phyloP scores from a whole-genome alignment of 202 grass and related monocot genomes.

The Panicum virgatum region DNA sequence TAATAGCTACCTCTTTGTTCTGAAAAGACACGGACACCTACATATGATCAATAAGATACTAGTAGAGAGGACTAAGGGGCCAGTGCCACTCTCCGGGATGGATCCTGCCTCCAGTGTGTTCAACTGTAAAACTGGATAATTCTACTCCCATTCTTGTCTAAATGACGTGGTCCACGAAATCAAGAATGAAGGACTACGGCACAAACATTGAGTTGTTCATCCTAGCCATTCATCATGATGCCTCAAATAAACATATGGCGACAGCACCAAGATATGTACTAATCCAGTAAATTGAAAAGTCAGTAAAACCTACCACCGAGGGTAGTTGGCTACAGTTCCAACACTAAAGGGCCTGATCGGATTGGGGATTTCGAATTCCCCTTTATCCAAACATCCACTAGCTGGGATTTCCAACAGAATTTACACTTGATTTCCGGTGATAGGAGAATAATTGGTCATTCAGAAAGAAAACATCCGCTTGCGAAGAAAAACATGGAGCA shows the following conservation, averaged over 20 bases:
- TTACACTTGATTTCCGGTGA: background rate
- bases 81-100: background rate
- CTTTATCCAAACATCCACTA: background rate
- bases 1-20: background rate
- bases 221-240: background rate
- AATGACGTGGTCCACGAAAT: background rate
- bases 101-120: background rate
- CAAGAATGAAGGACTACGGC: background rate
- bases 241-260: background rate
- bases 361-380: background rate
- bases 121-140: background rate
- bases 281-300: background rate
- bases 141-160: background rate
- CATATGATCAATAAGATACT: background rate
- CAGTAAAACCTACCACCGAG: background rate
- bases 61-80: background rate
- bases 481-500: background rate
- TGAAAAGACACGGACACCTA: background rate
- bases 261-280: background rate
- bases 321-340: background rate
- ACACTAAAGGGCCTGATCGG: background rate
- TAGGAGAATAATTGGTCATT: background rate
- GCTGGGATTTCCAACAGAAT: background rate
- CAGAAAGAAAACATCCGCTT: background rate
- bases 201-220: background rate